Base-by-base conservation (phyloP, 305 asterid genomes). In the Withania somnifera region DNA sequence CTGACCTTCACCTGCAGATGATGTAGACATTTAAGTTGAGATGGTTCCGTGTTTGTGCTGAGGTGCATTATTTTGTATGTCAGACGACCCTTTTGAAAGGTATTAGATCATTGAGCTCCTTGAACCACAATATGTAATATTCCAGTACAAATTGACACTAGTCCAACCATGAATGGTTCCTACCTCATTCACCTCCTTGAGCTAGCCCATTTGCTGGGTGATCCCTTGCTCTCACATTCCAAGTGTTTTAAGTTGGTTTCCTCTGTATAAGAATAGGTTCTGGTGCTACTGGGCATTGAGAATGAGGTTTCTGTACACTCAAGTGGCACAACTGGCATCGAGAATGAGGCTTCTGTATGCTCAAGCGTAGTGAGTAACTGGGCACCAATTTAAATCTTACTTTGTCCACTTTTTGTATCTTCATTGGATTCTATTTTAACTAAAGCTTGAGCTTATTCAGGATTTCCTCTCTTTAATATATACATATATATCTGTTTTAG, bases 1-100 rank as follows among this genome's bases (percentile, higher is more conserved):
- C 97, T 6, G 98, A 96, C 89, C 89, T 91, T 73, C 98, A 94
- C 87, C 94, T 73, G 81, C 98, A 95, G 88, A 91, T 91, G 95
- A 82, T 87, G 64, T 86, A 88, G 83, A 75, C 51, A 26, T 28
- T 13, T n/a, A 17, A 28, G 28, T 17, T 75, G 80, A 26, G 28
- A 51, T 73, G 26, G 40, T 71, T 69, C 26, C 36, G 17, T 66
- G 3, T n/a, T 63, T n/a, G 51, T 9, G 28, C 28, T 66, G n/a
- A 9, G 51, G 30, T 1, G 1, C 28, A 9, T 34, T 66, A 50
- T 17, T 34, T 24, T 45, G 79, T 73, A 73, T 45, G 40, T 45
- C 9, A 15, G 79, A 7, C 15, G 3, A 26, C 60, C 79, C 42
- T 24, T 17, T 47, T 8, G 60, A 73, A 73, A 47, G 79, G 57